Evolutionary conservation across 2,329 filamentous ascomycete species (phyloP).

Genomic region (Colletotrichum sp.): DNA sequence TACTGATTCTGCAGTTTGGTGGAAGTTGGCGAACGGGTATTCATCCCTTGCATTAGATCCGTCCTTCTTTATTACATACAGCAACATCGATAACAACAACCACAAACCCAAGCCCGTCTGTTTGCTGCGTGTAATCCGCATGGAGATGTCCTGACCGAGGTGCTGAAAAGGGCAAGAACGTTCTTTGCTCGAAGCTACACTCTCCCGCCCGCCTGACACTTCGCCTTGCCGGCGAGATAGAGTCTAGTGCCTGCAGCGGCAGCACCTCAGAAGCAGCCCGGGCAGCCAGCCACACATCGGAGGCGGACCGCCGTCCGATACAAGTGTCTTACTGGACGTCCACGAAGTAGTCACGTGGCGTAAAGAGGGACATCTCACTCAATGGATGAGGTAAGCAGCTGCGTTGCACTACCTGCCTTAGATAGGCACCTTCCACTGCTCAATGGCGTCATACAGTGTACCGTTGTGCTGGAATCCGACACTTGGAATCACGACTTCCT

Average conservation of each 20-base stretch:
- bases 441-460: conserved; percentile 8
- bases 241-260: not conserved
- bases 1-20: not conserved
- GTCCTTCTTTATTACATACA: not conserved
- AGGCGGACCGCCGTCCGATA: not conserved
- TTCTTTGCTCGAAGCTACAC: not conserved
- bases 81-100: not conserved
- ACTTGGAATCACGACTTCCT: not conserved
- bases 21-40: not conserved
- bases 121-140: not conserved
- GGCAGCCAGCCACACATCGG: not conserved
- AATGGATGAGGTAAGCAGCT: conserved; percentile 7
- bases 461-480: not conserved
- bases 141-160: not conserved
- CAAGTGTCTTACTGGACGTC: not conserved
- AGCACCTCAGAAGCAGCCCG: not conserved
- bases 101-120: not conserved
- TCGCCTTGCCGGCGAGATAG: not conserved
- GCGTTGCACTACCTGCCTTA: too few species aligned
- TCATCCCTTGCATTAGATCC: not conserved
- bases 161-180: not conserved
- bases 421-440: not conserved
- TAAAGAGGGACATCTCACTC: not conserved
- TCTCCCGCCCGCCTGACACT: not conserved
- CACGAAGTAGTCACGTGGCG: conserved; percentile 5